Percentiles rank a stretch among this genome's conserved stretches.
Conservation (phyloP, 1,284 basidiomycete species). For the Ustilago bromivora region DNA sequence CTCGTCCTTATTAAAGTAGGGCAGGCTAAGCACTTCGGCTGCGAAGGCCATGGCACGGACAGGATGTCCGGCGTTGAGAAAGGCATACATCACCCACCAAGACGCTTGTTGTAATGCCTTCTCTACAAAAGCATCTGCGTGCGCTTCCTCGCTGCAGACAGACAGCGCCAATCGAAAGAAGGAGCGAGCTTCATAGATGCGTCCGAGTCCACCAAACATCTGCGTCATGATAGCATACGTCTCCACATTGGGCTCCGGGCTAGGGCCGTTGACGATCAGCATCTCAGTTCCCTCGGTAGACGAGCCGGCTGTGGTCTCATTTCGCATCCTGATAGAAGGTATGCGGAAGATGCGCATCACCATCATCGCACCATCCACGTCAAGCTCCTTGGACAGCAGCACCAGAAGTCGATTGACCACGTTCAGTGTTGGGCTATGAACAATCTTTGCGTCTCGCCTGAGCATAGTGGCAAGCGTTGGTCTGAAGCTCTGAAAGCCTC, state of each 20-base stretch:
- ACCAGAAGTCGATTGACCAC: slow-evolving; percentile 34
- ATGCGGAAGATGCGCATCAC: slow-evolving; percentile 42
- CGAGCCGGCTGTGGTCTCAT: background rate
- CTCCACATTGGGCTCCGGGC: slow-evolving; percentile 22
- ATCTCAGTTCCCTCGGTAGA: background rate
- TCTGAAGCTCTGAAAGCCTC: slow-evolving; percentile 36
- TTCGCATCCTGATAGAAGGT: slow-evolving; percentile 6
- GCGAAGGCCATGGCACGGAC: slow-evolving; percentile 41
- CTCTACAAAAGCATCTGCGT: background rate
- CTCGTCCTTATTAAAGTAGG: slow-evolving; percentile 26
- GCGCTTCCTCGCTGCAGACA: background rate
- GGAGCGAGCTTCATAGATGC: slow-evolving; percentile 12
- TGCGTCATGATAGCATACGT: slow-evolving; percentile 24
- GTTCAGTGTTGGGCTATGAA: slow-evolving; percentile 34
- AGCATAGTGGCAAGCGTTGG: slow-evolving; percentile 35
- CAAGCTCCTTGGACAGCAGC: slow-evolving; percentile 19
- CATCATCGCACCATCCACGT: slow-evolving; percentile 32
- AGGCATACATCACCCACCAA: slow-evolving; percentile 31
- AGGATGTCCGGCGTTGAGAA: slow-evolving; percentile 20
- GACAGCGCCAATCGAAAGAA: slow-evolving; percentile 19
- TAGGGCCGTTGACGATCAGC: slow-evolving; percentile 22
- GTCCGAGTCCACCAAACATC: slow-evolving; percentile 34
- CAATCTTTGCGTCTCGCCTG: slow-evolving; percentile 25
- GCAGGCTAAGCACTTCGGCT: slow-evolving; percentile 19
- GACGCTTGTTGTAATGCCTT: slow-evolving; percentile 17